Evolutionary conservation across 768 basidiomycete species (phyloP).

Genomic region (Boletus reticulatus): DNA sequence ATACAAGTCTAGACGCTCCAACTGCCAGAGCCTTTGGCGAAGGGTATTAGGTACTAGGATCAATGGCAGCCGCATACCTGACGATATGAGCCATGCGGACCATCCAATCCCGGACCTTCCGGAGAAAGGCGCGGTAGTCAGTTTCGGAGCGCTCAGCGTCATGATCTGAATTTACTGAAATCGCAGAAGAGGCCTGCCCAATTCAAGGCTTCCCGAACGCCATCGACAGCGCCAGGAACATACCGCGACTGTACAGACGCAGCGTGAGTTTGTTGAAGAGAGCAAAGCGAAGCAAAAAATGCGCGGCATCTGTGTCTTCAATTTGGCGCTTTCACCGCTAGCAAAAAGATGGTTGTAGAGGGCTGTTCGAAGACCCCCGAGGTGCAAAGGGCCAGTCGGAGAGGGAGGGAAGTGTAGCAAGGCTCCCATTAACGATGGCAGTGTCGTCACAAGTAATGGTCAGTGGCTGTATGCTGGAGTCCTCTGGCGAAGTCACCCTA

Average conservation of each 20-base stretch:
- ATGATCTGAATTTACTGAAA: slow-evolving; percentile 55
- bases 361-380: slow-evolving; percentile 93
- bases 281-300: slow-evolving; percentile 21
- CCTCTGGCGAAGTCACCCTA: too few species aligned
- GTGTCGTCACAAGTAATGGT: too few species aligned
- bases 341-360: slow-evolving; percentile 90
- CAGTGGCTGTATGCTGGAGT: too few species aligned
- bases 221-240: slow-evolving; percentile 84
- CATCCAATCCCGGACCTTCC: slow-evolving; percentile 76
- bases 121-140: too few species aligned
- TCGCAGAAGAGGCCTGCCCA: slow-evolving; percentile 96
- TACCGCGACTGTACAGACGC: slow-evolving; percentile 56
- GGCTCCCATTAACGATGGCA: slow-evolving; percentile 47
- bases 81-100: slow-evolving; percentile 78
- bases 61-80: slow-evolving; percentile 49
- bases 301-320: slow-evolving; percentile 92
- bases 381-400: slow-evolving; percentile 90
- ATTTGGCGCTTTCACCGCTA: slow-evolving; percentile 85
- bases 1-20: slow-evolving; percentile 87
- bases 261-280: neutral
- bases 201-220: slow-evolving; percentile 67
- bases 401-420: slow-evolving; percentile 94
- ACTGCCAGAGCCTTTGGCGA: slow-evolving; percentile 47
- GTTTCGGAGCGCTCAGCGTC: neutral
- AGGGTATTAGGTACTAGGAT: too few species aligned